phyloP scores from a whole-genome alignment of 1,284 basidiomycete species.

The Leccinum fallax region DNA sequence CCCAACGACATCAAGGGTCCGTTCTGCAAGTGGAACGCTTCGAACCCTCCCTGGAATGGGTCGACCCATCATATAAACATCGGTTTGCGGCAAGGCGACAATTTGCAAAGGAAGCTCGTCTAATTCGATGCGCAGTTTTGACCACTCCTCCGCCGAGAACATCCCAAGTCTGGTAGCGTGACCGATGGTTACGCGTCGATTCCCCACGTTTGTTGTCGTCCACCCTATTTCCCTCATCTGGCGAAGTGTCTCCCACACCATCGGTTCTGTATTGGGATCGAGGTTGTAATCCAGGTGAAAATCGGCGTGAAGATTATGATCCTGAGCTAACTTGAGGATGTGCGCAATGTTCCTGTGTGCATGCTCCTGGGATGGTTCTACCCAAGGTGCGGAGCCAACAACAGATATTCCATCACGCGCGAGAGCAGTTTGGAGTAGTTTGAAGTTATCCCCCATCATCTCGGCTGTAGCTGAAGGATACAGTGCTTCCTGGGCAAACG shows the following conservation, averaged over 20 bases:
- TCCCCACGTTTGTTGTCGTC: constrained; percentile 22
- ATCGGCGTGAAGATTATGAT: constrained; percentile 48
- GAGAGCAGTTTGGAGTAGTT: constrained; percentile 45
- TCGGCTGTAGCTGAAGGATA: constrained; percentile 41
- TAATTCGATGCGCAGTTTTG: constrained; percentile 38
- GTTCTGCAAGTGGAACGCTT: constrained; percentile 41
- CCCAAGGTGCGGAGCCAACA: constrained; percentile 66
- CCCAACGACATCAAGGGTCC: constrained; percentile 55
- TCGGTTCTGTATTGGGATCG: constrained; percentile 49
- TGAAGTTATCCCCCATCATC: constrained; percentile 46
- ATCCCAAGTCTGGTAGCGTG: constrained; percentile 62
- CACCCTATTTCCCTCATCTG: constrained; percentile 35
- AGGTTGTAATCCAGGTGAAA: constrained; percentile 72
- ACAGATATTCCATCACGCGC: constrained; percentile 44
- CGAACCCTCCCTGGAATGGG: constrained; percentile 18
- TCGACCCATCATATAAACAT: constrained; percentile 68
- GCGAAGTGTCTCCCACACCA: constrained; percentile 56
- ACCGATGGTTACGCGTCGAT: constrained; percentile 51
- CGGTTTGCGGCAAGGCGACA: constrained; percentile 61
- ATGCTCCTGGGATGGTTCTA: constrained; percentile 50
- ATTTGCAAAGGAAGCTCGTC: constrained; percentile 50
- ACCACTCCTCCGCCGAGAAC: constrained; percentile 50
- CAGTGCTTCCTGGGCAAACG: constrained; percentile 64
- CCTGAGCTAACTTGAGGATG: constrained; percentile 48
- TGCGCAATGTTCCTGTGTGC: constrained; percentile 56